Conservation (phyloP, 2,329 filamentous ascomycete species). For the Ascochyta clinopodiicola region DNA sequence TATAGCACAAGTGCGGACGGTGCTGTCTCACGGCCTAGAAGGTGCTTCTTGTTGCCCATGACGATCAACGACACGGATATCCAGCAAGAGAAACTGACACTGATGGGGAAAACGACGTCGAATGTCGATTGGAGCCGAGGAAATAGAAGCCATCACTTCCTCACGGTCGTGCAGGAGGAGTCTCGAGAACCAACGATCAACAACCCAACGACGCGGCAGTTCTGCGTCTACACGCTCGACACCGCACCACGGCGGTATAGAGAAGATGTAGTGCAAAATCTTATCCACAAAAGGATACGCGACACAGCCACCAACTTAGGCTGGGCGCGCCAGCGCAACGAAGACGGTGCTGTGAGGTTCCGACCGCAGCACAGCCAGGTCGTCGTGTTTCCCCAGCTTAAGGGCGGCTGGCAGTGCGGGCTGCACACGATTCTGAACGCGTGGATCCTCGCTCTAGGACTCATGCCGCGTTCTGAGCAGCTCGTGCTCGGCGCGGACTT, state of each 20-base stretch:
- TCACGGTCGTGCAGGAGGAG: background rate
- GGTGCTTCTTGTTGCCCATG: background rate
- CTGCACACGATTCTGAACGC: conserved; percentile 31
- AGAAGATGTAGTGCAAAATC: background rate
- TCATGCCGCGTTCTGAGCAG: conserved; percentile 7
- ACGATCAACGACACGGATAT: background rate
- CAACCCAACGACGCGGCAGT: background rate
- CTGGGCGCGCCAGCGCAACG: background rate
- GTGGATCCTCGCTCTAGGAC: conserved; percentile 37
- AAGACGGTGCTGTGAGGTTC: too few relatives aligned
- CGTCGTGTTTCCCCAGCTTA: background rate
- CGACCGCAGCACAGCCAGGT: background rate
- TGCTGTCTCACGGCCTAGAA: background rate
- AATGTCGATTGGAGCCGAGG: too few relatives aligned
- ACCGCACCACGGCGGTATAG: background rate
- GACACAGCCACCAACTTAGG: background rate
- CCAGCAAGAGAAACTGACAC: background rate
- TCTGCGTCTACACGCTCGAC: background rate
- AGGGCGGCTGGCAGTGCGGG: conserved; percentile 12
- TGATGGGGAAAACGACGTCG: background rate
- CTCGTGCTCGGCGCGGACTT: background rate
- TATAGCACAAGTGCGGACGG: too few relatives aligned
- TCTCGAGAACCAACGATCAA: background rate
- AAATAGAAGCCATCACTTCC: background rate
- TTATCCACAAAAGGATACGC: background rate